phyloP scores from a whole-genome alignment of 495 filamentous ascomycete genomes.

The Schizothecium vesticola region DNA sequence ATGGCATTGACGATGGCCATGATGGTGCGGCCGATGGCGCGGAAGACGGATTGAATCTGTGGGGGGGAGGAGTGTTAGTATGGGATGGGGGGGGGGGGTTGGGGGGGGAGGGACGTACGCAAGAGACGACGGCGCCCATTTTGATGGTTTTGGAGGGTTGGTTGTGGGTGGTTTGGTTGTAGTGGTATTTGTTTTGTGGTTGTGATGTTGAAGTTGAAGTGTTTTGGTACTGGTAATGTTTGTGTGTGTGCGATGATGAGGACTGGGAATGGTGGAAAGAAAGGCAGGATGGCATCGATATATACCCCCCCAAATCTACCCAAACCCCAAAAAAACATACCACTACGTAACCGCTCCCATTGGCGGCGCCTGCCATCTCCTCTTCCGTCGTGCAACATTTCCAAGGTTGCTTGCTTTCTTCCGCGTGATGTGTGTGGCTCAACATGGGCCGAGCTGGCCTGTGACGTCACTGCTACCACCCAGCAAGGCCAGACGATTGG shows the following conservation, averaged over 20 bases:
- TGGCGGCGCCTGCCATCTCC: neutral
- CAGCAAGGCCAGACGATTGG: neutral
- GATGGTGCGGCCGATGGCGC: slow-evolving; percentile 73
- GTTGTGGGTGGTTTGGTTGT: slow-evolving; percentile 15
- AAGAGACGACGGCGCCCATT: slow-evolving; percentile 96
- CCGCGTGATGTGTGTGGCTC: neutral
- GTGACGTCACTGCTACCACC: neutral
- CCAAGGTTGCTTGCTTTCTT: neutral
- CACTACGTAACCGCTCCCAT: neutral
- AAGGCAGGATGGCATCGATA: neutral
- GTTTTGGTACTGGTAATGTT: neutral
- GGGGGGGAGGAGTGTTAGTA: slow-evolving; percentile 6
- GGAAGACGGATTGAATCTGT: slow-evolving; percentile 75
- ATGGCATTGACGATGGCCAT: slow-evolving; percentile 77
- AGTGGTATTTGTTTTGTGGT: slow-evolving; percentile 4
- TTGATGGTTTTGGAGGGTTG: slow-evolving; percentile 38
- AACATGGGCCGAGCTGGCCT: neutral
- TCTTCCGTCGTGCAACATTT: neutral
- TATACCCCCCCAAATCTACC: neutral
- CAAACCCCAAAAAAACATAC: neutral
- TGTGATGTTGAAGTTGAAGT: slow-evolving; percentile 1
- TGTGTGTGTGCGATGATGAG: slow-evolving; percentile 5
- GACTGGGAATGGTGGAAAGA: neutral
- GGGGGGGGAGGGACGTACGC: slow-evolving; percentile 57
- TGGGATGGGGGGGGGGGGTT: slow-evolving; percentile 8